Evolutionary conservation across 139 green algal genomes (phyloP), one percentile per base, ranked within the genome.

Genomic region (Picochlorum costavermella): DNA sequence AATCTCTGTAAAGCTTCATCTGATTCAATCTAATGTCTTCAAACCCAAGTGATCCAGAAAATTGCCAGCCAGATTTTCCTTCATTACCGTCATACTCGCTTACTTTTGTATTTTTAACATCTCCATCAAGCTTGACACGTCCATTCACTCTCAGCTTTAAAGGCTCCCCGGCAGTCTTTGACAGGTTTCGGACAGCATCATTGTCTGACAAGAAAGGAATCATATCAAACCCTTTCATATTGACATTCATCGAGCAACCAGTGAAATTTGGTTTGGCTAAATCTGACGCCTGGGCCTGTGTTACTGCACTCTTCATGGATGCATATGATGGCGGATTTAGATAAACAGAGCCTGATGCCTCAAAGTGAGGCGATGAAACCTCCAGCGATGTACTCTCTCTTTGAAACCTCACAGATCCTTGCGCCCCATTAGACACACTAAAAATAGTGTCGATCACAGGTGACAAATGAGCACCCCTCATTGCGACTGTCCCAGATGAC

Each of bases 1-100:
- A 65, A 46, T 73, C 66, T 12, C 71, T 73, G 23, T 69, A 75
- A 51, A 90, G 69, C 68, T 75, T 74, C 44, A 90, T 67, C 71
- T 88, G 80, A 63, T 90, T 90, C 48, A 88, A 50, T 6, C 75
- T 67, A 58, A 90, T 37, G 17, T 74, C 68, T 53, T 90, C 77
- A 33, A 88, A 61, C 6, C 63, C 67, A 31, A 89, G 43, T 20
- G 65, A 61, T n/a, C 81, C 81, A 45, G 26, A 23, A 62, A 81
- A 82, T 53, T 51, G 14, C 56, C 71, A 67, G 4, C 30, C 23
- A 55, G 44, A 14, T 2, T 62, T 26, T 14, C 55, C 3, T 29
- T n/a, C 23, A 14, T 45, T 58, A 31, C 8, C 29, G 33, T 31
- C 48, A 28, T 28, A 28, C 6, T 53, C 46, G 2, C 2, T 44